These are phyloP conservation scores for Encephalitozoon romaleae DNA, from an alignment of 371 early-diverging fungal genomes.

Conservation along the genomic window DNA sequence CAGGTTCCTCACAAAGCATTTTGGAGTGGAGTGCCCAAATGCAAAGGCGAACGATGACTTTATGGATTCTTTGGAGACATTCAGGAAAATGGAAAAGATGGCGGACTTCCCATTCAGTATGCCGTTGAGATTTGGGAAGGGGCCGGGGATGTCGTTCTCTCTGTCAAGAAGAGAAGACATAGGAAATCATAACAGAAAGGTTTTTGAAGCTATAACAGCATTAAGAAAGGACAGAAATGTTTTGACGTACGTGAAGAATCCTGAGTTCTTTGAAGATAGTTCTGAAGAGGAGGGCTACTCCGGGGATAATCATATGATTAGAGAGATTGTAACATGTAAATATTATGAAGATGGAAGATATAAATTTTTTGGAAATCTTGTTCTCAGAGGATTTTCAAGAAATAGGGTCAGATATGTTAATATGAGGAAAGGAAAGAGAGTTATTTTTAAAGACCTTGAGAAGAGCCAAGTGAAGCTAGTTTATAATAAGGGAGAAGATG, in stretches of 20 bases:
- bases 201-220: not conserved
- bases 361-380: not conserved
- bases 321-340: not conserved
- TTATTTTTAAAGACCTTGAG: not conserved
- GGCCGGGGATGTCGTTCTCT: not conserved
- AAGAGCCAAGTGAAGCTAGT: not conserved
- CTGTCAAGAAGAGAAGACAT: not conserved
- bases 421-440: not conserved
- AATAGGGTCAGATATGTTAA: not conserved
- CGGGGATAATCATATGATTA: not conserved
- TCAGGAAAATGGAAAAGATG: not conserved
- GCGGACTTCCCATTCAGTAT: not conserved
- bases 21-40: not conserved
- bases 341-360: not conserved
- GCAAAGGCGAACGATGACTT: not conserved
- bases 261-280: not conserved
- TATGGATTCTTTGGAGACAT: not conserved
- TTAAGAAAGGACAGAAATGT: not conserved
- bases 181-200: slow-evolving; percentile 1
- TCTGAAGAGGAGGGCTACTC: not conserved
- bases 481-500: not conserved
- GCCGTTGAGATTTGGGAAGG: not conserved
- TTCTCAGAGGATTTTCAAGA: not conserved
- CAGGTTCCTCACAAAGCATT: not conserved
- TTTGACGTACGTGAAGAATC: not conserved